Base-by-base conservation (phyloP, 768 basidiomycete genomes). In the Leccinum sublutescens region DNA sequence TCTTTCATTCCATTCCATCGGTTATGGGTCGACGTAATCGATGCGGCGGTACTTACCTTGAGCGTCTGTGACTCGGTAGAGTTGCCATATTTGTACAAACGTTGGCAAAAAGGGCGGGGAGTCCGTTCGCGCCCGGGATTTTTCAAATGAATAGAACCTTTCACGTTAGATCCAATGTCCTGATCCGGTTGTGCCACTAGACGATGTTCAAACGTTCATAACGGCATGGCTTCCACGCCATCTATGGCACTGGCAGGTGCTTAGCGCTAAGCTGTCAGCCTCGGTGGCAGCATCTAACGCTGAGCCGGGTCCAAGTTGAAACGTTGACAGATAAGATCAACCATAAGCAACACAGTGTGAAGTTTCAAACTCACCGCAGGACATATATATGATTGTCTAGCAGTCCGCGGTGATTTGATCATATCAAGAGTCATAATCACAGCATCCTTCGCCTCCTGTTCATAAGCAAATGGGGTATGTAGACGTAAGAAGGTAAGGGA, bases 21-120 rank as follows among this genome's bases (percentile, higher is more conserved):
- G 55, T 55, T 66, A 54, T 36, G 17, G 9, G 45, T 27, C 52
- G 45, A 55, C 57, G 57, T 66, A 65, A 66, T 59, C 43, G 50
- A 49, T 33, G 31, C 38, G 43, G 53, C 34, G n/a, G 31, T 31
- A 31, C 31, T n/a, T 43, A 40, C 25, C n/a, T 27, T 6, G 27
- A 2, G 31, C n/a, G 49, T n/a, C 50, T 19, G 50, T 23, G 12
- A 15, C 17, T 6, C 36, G 33, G 33, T 43, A 19, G 40, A 50
- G 25, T 54, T 27, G 49, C 52, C 25, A 62, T 55, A 61, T 7
- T 27, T 15, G 49, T 50, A 15, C 49, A 17, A 50, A 17, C 49
- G 49, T 27, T 29, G 25, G 23, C 25, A 50, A 50, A 25, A 50
- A 25, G 14, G 9, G 48, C 14, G 19, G 21, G 25, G 25, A 27